A percentile compares a stretch with the other conserved stretches of the same genome.
phyloP scores from a whole-genome alignment of 805 yeast species.

The Isabelozyma heimii region DNA sequence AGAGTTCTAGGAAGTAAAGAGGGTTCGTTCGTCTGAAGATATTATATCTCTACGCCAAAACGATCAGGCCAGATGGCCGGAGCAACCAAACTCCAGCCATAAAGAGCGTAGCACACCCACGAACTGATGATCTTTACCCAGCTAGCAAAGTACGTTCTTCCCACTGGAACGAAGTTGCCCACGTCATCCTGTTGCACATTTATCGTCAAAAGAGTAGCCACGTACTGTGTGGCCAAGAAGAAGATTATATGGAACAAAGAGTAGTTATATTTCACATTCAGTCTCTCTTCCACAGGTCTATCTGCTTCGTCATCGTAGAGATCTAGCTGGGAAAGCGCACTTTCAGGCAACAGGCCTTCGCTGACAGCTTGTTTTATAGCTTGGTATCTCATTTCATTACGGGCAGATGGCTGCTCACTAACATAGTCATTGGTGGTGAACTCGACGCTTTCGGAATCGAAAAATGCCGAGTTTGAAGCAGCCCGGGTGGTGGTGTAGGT shows the following conservation, averaged over 20 bases:
- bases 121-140: conserved; percentile 93
- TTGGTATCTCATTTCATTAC: conserved; percentile 77
- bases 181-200: conserved; percentile 80
- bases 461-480: conserved; percentile 63
- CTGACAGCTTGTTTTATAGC: conserved; percentile 94
- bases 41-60: conserved; percentile 45
- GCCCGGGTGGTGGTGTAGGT: conserved; percentile 98
- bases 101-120: conserved; percentile 84
- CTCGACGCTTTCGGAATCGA: conserved; percentile 29
- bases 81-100: conserved; percentile 89
- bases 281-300: conserved; percentile 57
- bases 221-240: conserved; percentile 94
- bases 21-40: no score
- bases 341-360: conserved; percentile 90
- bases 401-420: conserved; percentile 43
- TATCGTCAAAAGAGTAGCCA: conserved; percentile 88
- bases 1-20: no score
- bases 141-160: conserved; percentile 90
- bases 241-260: conserved; percentile 86
- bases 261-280: conserved; percentile 76
- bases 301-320: conserved; percentile 47
- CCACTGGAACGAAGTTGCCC: conserved; percentile 94
- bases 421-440: conserved; percentile 42
- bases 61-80: conserved; percentile 91
- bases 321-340: conserved; percentile 79